Percentiles rank a stretch among this genome's conserved stretches.
Evolutionary conservation across 306 rosid genomes (phyloP).

Genomic region (Rubus idaeus): DNA sequence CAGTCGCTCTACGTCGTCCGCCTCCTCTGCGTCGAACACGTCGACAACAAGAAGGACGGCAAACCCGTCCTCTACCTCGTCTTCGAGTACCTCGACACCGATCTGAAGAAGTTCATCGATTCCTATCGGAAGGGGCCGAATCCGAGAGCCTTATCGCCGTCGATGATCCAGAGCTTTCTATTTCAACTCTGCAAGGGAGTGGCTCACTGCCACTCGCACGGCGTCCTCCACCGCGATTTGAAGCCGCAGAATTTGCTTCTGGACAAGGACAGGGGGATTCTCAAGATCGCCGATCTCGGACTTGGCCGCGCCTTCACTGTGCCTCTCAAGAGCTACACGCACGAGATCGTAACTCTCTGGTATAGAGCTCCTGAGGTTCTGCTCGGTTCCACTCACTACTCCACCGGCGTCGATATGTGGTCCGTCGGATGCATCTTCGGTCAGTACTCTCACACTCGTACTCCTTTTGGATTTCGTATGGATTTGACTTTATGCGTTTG

Average conservation of each 20-base stretch:
- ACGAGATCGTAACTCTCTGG: constrained; percentile 97
- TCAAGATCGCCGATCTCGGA: constrained; percentile 92
- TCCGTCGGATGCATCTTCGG: constrained; percentile 97
- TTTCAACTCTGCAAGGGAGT: constrained; percentile 92
- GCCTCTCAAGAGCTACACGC: constrained; percentile 92
- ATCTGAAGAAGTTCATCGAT: constrained; percentile 87
- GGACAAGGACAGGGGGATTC: constrained; percentile 66
- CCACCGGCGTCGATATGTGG: constrained; percentile 96
- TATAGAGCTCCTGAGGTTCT: constrained; percentile 94
- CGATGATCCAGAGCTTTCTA: constrained; percentile 72
- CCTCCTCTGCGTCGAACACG: constrained; percentile 76
- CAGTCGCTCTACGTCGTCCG: constrained; percentile 91
- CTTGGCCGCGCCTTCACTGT: constrained; percentile 92
- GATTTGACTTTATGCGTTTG: background rate
- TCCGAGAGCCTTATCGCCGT: constrained; percentile 47
- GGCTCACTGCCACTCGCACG: constrained; percentile 91
- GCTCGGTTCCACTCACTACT: constrained; percentile 83
- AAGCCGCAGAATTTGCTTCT: constrained; percentile 92
- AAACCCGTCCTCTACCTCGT: constrained; percentile 87
- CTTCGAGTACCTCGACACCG: constrained; percentile 88
- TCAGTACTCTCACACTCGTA: constrained; percentile 34
- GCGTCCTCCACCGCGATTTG: constrained; percentile 88
- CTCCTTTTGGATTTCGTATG: background rate
- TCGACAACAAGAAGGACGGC: constrained; percentile 47
- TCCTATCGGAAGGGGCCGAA: constrained; percentile 75